Evolutionary conservation across 768 basidiomycete genomes (phyloP), one percentile per base, ranked within the genome.

Genomic region (Suillus placidus): DNA sequence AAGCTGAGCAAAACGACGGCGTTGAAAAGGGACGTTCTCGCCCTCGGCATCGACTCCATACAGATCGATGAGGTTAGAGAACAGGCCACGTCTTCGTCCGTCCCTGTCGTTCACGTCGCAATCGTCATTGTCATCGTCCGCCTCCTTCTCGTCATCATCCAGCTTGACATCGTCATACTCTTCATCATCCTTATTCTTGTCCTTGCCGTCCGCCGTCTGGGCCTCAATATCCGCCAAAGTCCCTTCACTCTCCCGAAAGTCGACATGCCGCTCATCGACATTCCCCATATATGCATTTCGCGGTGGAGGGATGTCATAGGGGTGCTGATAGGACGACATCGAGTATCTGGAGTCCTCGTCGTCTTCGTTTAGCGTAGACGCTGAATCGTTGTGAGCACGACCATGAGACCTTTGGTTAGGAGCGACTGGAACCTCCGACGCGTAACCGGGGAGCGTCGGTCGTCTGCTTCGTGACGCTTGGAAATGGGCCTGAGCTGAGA

Each of bases 271-370:
- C 1, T 60, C 35, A 26, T 23, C 62, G 6, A 37, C 61, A 13
- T 63, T 73, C 71, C 52, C 61, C 52, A 76, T 64, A 67, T 85
- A 84, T 4, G 79, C 80, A 63, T 77, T 74, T 45, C 77, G 73
- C 3, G 88, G 89, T 2, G 87, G 81, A 20, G 77, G 78, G 49
- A 91, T 88, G 55, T 88, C 86, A 67, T 88, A 83, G 12, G 88
- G 87, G 67, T 89, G 87, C 58, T 81, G 77, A 76, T 87, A 85
- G 4, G 87, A 86, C 20, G 86, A 84, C 54, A 87, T 72, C 0
- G 85, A 80, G 64, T 80, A 85, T 71, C 77, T 81, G 66, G 77
- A 73, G 62, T 81, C 71, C n/a, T 72, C 64, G 30, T 79, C 75
- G 34, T 72, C 64, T 32, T 20, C 9, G 4, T 34, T 20, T 20